Evolutionary conservation across 129 eudicot genomes (phyloP).

Genomic region (sunflower (Helianthus annuus)): DNA sequence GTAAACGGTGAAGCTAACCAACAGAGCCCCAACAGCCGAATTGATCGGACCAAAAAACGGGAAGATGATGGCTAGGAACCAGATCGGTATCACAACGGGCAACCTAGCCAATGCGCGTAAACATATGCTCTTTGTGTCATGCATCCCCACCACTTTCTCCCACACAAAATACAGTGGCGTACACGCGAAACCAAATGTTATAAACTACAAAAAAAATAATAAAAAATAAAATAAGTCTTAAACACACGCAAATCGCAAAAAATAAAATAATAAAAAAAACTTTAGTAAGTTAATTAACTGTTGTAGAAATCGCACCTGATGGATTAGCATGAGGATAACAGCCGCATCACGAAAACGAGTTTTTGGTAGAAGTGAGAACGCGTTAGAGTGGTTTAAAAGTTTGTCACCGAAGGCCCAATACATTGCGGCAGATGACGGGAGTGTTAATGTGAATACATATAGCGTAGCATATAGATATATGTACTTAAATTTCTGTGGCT

Average conservation of each 20-base stretch:
- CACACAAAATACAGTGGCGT: conserved; percentile 82
- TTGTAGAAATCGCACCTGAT: conserved; percentile 48
- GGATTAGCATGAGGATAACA: conserved; percentile 82
- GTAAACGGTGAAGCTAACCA: conserved; percentile 86
- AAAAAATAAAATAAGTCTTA: not conserved
- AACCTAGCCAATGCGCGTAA: conserved; percentile 71
- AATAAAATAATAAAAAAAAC: not conserved
- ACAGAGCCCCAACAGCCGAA: conserved; percentile 78
- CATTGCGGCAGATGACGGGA: conserved; percentile 74
- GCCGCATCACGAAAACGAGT: conserved; percentile 65
- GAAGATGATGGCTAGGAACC: conserved; percentile 79
- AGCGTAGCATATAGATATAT: conserved; percentile 70
- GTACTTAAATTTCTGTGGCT: conserved; percentile 76
- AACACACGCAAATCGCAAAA: conserved; percentile 4
- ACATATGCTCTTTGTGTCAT: conserved; percentile 76
- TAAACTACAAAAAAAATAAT: conserved; percentile 51
- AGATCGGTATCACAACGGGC: conserved; percentile 75
- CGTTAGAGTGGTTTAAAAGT: conserved; percentile 70
- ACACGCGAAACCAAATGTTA: conserved; percentile 85
- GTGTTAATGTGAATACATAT: conserved; percentile 73
- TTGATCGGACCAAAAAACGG: conserved; percentile 88
- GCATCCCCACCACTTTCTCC: conserved; percentile 86
- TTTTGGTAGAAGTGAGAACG: conserved; percentile 69
- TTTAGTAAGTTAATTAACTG: not conserved
- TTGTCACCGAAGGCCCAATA: conserved; percentile 90